Conservation (phyloP, 2,329 filamentous ascomycete genomes). For the Colletotrichum sp. region DNA sequence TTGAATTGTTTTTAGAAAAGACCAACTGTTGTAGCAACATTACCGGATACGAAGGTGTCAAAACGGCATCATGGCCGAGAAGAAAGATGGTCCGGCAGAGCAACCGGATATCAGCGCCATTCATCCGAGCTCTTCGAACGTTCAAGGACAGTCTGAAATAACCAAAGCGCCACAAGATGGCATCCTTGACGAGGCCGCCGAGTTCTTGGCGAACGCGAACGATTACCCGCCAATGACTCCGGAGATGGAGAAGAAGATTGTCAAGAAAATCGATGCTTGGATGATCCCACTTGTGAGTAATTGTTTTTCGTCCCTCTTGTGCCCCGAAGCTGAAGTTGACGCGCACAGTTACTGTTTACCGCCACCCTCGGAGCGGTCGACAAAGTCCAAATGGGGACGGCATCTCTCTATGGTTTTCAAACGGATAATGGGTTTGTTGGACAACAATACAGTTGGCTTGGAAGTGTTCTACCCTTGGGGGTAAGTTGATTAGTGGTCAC, state of each 20-base stretch:
- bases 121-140: not conserved
- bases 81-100: not conserved
- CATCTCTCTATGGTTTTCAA: constrained; percentile 27
- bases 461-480: not conserved
- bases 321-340: not conserved
- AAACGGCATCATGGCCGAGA: not conserved
- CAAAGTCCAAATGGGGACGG: constrained; percentile 33
- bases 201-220: not conserved
- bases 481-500: not conserved
- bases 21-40: not conserved
- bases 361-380: constrained; percentile 23
- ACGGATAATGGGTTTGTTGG: constrained; percentile 22
- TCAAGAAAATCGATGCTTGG: not conserved
- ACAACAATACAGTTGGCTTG: not conserved
- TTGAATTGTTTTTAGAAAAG: not conserved
- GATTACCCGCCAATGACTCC: not conserved
- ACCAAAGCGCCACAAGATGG: not conserved
- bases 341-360: not conserved
- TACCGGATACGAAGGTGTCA: not conserved
- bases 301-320: too few relatives aligned
- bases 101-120: not conserved
- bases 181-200: not conserved
- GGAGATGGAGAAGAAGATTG: not conserved
- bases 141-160: not conserved
- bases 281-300: not conserved